phyloP scores from a whole-genome alignment of 345 rosid genomes.

The Citrus unshiu region DNA sequence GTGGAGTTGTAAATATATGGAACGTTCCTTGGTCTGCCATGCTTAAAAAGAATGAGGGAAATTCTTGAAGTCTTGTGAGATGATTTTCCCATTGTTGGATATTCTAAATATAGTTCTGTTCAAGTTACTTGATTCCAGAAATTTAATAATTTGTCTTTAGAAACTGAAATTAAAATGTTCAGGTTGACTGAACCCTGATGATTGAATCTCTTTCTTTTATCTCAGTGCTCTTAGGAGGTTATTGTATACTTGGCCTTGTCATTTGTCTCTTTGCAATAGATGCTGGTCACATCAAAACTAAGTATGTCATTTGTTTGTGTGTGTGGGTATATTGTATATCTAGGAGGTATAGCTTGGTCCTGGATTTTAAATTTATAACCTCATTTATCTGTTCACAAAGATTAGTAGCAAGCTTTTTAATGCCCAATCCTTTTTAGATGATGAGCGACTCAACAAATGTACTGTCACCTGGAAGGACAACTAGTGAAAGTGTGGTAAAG shows the following conservation, averaged over 20 bases:
- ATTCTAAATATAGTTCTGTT: not conserved
- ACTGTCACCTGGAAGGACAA: constrained; percentile 93
- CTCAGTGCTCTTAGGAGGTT: not conserved
- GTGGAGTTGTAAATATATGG: not conserved
- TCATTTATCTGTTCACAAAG: not conserved
- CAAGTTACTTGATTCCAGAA: constrained; percentile 5
- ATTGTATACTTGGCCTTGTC: not conserved
- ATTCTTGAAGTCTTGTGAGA: not conserved
- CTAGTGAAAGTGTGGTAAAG: constrained; percentile 77
- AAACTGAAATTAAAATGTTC: not conserved
- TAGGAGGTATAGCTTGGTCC: not conserved
- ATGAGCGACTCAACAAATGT: constrained; percentile 99
- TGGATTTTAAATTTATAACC: constrained; percentile 7
- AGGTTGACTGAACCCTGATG: not conserved
- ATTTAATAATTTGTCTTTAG: not conserved
- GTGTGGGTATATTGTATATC: not conserved
- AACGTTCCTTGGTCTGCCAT: not conserved
- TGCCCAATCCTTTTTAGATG: constrained; percentile 50
- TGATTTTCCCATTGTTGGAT: not conserved
- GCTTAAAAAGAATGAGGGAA: not conserved
- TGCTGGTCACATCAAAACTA: not conserved
- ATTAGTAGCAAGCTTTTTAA: not conserved
- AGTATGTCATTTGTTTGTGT: too few relatives aligned
- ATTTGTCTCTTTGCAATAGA: not conserved
- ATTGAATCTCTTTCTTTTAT: not conserved